Evolutionary conservation across 2,329 filamentous ascomycete species (phyloP).

Genomic region (Diplodia corticola): DNA sequence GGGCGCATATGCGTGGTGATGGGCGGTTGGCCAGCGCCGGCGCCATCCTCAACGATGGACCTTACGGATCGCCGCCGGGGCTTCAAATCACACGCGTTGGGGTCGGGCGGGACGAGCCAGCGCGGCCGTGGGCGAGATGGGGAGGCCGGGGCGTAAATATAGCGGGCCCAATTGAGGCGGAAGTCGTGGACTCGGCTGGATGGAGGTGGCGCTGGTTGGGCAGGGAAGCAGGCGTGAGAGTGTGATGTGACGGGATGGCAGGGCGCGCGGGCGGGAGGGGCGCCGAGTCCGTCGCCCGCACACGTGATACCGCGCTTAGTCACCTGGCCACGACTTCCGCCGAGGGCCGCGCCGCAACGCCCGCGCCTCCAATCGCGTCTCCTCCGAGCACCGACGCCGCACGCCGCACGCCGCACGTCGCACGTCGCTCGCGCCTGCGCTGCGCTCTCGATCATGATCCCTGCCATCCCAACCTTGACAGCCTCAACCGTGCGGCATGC

Average conservation of each 20-base stretch:
- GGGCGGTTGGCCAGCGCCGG: slow-evolving; percentile 9
- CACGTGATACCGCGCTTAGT: background rate
- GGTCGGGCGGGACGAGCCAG: slow-evolving; percentile 7
- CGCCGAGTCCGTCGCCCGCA: background rate
- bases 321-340: background rate
- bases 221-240: background rate
- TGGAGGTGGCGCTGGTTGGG: background rate
- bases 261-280: background rate
- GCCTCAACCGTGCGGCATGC: slow-evolving; percentile 38
- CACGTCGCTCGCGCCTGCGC: slow-evolving; percentile 24
- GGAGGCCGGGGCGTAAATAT: background rate
- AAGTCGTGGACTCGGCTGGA: slow-evolving; percentile 9
- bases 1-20: slow-evolving; percentile 20
- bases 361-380: slow-evolving; percentile 1
- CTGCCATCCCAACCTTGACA: slow-evolving; percentile 25
- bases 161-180: background rate
- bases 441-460: slow-evolving; percentile 33
- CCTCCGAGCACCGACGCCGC: slow-evolving; percentile 4
- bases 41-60: background rate
- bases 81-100: slow-evolving; percentile 8
- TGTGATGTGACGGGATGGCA: background rate
- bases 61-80: background rate
- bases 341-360: background rate
- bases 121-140: background rate
- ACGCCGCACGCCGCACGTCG: slow-evolving; percentile 24